These are phyloP conservation scores for Cladophialophora exuberans DNA, from an alignment of 2,329 filamentous ascomycete species.

Conservation along the genomic window DNA sequence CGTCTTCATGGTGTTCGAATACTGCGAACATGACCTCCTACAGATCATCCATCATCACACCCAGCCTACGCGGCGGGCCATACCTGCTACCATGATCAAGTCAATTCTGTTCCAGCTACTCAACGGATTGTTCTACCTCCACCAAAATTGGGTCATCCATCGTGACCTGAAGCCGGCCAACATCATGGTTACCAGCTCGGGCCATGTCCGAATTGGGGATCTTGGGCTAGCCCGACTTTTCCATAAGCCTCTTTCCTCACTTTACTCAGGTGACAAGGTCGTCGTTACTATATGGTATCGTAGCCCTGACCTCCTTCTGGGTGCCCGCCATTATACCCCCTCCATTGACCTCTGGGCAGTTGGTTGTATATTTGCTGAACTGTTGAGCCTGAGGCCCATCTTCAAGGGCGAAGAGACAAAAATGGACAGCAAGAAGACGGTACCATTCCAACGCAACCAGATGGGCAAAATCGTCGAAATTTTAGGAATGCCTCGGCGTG, in stretches of 20 bases:
- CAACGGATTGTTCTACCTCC: slow-evolving; percentile 91
- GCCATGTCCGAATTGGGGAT: slow-evolving; percentile 93
- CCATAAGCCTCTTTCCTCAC: slow-evolving; percentile 86
- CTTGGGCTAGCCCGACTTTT: slow-evolving; percentile 89
- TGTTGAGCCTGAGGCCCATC: slow-evolving; percentile 86
- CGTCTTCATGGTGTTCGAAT: slow-evolving; percentile 99
- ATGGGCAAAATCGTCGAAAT: slow-evolving; percentile 99
- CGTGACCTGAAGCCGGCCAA: slow-evolving; percentile 97
- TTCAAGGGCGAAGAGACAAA: slow-evolving; percentile 99
- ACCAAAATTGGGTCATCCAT: slow-evolving; percentile 96
- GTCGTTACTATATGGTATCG: slow-evolving; percentile 99
- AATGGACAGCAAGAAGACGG: slow-evolving; percentile 97
- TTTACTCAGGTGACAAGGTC: slow-evolving; percentile 95
- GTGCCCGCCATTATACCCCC: slow-evolving; percentile 93
- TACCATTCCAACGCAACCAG: slow-evolving; percentile 95
- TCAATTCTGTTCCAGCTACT: slow-evolving; percentile 95
- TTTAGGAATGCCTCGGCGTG: slow-evolving; percentile 85
- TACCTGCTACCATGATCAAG: slow-evolving; percentile 85
- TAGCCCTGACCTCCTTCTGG: slow-evolving; percentile 88
- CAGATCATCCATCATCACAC: slow-evolving; percentile 99
- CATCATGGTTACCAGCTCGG: slow-evolving; percentile 92
- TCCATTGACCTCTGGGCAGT: slow-evolving; percentile 98
- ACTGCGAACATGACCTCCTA: slow-evolving; percentile 93
- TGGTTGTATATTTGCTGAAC: slow-evolving; percentile 95
- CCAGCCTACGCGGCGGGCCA: slow-evolving; percentile 82